These are phyloP conservation scores for Straminergon stramineum DNA, from an alignment of 225 moss, liverwort and hornwort genomes.

Conservation along the genomic window DNA sequence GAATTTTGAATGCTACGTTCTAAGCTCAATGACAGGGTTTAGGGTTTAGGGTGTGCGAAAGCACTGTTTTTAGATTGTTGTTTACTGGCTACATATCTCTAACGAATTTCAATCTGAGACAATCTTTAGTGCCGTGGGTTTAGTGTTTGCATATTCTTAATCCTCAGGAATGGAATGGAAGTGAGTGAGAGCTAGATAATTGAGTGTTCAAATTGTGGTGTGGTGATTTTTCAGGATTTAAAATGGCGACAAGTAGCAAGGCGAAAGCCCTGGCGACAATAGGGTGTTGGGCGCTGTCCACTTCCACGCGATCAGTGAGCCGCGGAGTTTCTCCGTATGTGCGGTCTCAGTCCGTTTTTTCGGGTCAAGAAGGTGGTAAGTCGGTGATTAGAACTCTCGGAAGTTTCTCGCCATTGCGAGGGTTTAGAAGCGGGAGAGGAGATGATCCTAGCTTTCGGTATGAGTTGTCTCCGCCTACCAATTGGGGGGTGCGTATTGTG, in stretches of 20 bases:
- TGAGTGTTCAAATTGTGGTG: neutral
- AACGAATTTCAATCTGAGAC: neutral
- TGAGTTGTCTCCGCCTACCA: constrained; percentile 76
- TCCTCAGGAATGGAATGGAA: neutral
- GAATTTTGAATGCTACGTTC: neutral
- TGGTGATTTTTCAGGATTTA: neutral
- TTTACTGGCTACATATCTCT: neutral
- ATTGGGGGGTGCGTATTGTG: constrained; percentile 96
- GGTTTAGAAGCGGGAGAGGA: constrained; percentile 41
- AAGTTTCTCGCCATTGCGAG: constrained; percentile 9
- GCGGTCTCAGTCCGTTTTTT: neutral
- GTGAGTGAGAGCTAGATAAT: neutral
- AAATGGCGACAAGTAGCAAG: constrained; percentile 35
- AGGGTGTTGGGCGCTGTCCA: constrained; percentile 19
- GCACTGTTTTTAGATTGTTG: neutral
- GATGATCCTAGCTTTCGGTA: constrained; percentile 72
- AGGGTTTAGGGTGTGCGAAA: constrained; percentile 4
- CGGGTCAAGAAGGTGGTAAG: neutral
- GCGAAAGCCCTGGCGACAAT: constrained; percentile 15
- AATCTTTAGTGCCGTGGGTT: neutral
- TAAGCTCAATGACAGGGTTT: neutral
- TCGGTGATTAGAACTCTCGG: neutral
- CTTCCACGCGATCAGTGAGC: neutral
- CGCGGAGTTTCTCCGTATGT: neutral
- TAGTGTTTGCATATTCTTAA: neutral